Evolutionary conservation across 163 green algal genomes (phyloP), one percentile per base, ranked within the genome.

Genomic region (Chloroidium sp.): DNA sequence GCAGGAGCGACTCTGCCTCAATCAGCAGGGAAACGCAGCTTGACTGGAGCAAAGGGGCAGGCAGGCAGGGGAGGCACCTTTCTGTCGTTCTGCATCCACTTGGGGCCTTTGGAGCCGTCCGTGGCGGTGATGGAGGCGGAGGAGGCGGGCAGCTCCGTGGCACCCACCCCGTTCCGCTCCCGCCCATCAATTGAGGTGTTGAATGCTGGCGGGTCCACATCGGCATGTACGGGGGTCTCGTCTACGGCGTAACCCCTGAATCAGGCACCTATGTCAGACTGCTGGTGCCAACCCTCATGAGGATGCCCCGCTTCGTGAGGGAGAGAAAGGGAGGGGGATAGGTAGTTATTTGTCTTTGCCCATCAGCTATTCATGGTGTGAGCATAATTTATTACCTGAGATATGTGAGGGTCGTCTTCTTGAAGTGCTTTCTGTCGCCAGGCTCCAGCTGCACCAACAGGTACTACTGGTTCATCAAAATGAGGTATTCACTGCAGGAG

Each of bases 11-110:
- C 36, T 36, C 36, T 36, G 36, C 36, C 36, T 36, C 36, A 36
- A 36, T 36, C 36, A 36, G 36, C 36, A 36, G 36, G 36, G 36
- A 36, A 36, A 36, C 36, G 57, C 67, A 76, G n/a, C 3, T 67
- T 62, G 61, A 69, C 61, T 75, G 10, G 12, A 59, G 64, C 10
- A 69, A 61, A 59, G 62, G 3, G 8, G 58, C 80, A 36, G 36
- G 36, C 36, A 36, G 36, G 36, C 36, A 36, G 36, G 36, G 36
- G 36, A 36, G 6, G 13, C 75, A 95, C 93, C 92, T 95, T 93
- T 75, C 90, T 86, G 78, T 97, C 90, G 14, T 93, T 89, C 83
- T 92, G 88, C 13, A 96, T 89, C 89, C 92, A 97, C 69, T 94
- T 90, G 0, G 93, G 93, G 64, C 64, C 8, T 36, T 36, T 36